Evolutionary conservation across 345 rosid genomes (phyloP).

Genomic region (Excoecaria cochinchinensis): DNA sequence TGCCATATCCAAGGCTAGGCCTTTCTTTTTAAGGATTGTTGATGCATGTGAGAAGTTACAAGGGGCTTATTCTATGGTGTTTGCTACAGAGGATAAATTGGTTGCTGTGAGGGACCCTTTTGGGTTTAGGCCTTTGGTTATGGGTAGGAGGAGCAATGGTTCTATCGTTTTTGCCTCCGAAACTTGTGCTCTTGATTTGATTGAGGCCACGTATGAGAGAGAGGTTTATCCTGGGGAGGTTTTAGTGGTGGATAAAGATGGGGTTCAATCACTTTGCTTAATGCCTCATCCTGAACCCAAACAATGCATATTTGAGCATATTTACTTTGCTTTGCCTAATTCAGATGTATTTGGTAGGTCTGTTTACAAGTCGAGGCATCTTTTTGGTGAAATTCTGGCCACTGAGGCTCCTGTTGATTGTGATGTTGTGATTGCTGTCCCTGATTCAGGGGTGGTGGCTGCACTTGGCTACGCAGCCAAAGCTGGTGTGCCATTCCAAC

Average conservation of each 20-base stretch:
- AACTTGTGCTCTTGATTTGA: conserved; percentile 96
- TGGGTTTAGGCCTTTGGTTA: conserved; percentile 91
- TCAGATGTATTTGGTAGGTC: conserved; percentile 85
- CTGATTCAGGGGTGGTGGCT: conserved; percentile 96
- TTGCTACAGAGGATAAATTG: conserved; percentile 84
- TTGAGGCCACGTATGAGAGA: conserved; percentile 90
- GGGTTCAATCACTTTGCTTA: conserved; percentile 75
- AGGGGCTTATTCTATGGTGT: conserved; percentile 97
- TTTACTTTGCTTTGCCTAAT: conserved; percentile 83
- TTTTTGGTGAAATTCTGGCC: conserved; percentile 82
- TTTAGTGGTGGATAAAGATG: conserved; percentile 79
- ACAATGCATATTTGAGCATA: conserved; percentile 93
- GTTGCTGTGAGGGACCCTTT: conserved; percentile 89
- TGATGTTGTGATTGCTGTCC: conserved; percentile 94
- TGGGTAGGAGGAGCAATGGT: conserved; percentile 96
- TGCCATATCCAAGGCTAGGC: conserved; percentile 84
- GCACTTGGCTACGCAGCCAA: conserved; percentile 88
- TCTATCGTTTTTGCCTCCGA: conserved; percentile 91
- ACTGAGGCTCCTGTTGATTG: conserved; percentile 75
- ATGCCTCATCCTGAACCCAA: conserved; percentile 67
- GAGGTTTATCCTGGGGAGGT: conserved; percentile 95
- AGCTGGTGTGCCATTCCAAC: conserved; percentile 82
- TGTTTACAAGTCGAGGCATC: conserved; percentile 71
- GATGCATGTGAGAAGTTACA: conserved; percentile 86
- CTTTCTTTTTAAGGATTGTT: conserved; percentile 82